Percentiles rank a stretch among this genome's conserved stretches.
Evolutionary conservation across 192 early-diverging fungal species (phyloP).

Genomic region (Entomortierella lignicola): DNA sequence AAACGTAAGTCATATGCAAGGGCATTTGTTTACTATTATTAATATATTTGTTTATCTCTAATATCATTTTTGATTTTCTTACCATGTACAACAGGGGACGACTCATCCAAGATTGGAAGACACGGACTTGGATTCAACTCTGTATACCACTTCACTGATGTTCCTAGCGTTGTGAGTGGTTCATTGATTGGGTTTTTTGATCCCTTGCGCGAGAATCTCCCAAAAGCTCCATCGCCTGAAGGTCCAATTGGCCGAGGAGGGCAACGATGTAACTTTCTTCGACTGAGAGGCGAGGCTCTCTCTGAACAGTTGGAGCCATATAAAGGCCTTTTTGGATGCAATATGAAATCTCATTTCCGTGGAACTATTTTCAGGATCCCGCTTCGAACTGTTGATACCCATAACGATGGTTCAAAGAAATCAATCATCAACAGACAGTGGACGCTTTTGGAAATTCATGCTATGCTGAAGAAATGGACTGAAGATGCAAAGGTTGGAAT

Average conservation of each 20-base stretch:
- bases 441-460: not conserved
- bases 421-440: not conserved
- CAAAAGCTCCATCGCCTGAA: not conserved
- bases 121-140: conserved; percentile 49
- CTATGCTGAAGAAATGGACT: conserved; percentile 9
- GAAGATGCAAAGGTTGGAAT: conserved; percentile 14
- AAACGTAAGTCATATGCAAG: conserved; percentile 33
- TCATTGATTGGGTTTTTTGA: conserved; percentile 43
- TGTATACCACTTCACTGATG: conserved; percentile 49
- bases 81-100: conserved; percentile 3
- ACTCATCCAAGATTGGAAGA: conserved; percentile 38
- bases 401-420: not conserved
- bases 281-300: not conserved
- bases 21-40: too few relatives aligned
- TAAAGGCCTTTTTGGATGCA: conserved; percentile 21
- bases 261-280: conserved; percentile 13
- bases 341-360: conserved; percentile 29
- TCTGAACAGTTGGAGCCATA: conserved; percentile 26
- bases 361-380: conserved; percentile 49
- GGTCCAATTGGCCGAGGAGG: conserved; percentile 19
- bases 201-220: conserved; percentile 17
- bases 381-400: conserved; percentile 4
- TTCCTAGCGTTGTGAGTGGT: conserved; percentile 45
- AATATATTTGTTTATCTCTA: not conserved
- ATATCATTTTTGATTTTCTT: not conserved